phyloP scores from a whole-genome alignment of 345 rosid species.

The Combretum micranthum region DNA sequence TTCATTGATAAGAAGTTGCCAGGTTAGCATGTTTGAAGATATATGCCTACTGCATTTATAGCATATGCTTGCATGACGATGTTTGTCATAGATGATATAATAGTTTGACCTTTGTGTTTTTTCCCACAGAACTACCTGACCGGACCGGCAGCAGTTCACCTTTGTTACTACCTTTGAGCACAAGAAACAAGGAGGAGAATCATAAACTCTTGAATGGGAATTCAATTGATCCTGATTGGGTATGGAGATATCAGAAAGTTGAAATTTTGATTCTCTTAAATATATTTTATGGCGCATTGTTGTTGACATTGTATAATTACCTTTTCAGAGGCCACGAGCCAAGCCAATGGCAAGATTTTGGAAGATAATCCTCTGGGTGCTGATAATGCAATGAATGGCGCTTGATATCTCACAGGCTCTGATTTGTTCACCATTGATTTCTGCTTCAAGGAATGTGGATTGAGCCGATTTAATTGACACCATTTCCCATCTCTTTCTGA shows the following conservation, averaged over 20 bases:
- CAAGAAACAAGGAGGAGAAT: constrained; percentile 75
- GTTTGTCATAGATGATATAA: no score
- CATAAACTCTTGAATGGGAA: constrained; percentile 92
- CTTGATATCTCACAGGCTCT: constrained; percentile 34
- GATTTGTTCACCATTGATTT: background rate
- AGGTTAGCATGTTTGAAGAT: constrained; percentile 27
- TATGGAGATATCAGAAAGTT: constrained; percentile 12
- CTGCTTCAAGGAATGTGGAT: constrained; percentile 12
- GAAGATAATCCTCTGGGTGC: constrained; percentile 62
- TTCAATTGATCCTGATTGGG: constrained; percentile 81
- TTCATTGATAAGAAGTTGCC: constrained; percentile 65
- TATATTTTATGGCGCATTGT: background rate
- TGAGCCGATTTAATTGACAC: no score
- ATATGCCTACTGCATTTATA: background rate
- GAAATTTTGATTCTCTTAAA: no score
- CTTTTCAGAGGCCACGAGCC: constrained; percentile 66
- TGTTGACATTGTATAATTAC: background rate
- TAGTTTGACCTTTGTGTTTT: background rate
- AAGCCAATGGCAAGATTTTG: constrained; percentile 67
- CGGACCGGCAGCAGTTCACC: constrained; percentile 42
- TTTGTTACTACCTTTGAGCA: constrained; percentile 54
- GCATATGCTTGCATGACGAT: no score
- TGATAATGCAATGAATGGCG: constrained; percentile 65
- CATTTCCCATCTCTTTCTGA: no score
- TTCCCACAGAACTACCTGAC: constrained; percentile 66